Base-by-base conservation (phyloP, 2,329 filamentous ascomycete species). In the Colletotrichum cereale region DNA sequence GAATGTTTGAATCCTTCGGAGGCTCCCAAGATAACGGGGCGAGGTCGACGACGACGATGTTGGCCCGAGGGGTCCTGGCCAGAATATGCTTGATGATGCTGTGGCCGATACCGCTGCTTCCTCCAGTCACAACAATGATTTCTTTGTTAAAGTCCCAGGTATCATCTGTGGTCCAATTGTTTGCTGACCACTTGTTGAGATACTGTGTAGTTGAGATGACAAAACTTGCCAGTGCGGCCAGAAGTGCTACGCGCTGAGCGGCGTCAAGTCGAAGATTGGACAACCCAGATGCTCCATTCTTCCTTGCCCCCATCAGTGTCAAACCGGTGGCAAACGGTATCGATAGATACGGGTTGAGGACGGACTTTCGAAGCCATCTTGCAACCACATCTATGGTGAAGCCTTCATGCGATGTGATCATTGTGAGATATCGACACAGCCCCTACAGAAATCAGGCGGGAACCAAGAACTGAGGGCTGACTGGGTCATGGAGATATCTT, bases 51-150 rank as follows among this genome's bases (percentile, higher is more conserved):
- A 83, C 76, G 38, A 81, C 76, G 10, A 83, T 77, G 6, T 61
- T 76, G 2, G 74, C 80, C 18, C 64, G 69, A 2, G 69, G 75
- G 73, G 78, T 79, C 8, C 68, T 52, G 2, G 58, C n/a, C 5
- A 77, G 72, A 12, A 82, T 79, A 58, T 68, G 77, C 60, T 78
- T 74, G 16, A 78, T 81, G 57, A 84, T 78, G 65, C 77, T 76
- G 34, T 75, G 75, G 1, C 84, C 84, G 57, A 86, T 84, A 3
- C 84, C 84, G 62, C 82, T 80, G 48, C 80, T 83, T 2, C 82
- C 84, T 4, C 84, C 84, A 1, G 84, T 85, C 2, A 86, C 80
- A 5, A 85, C 79, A 0, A 84, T 83, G 2, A 86, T 76, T 66
- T 86, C 84, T 4, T 77, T 76, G 6, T 77, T 74, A 81, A 82